Evolutionary conservation across 768 basidiomycete genomes (phyloP), one percentile per base, ranked within the genome.

Genomic region (Pholiota molesta): DNA sequence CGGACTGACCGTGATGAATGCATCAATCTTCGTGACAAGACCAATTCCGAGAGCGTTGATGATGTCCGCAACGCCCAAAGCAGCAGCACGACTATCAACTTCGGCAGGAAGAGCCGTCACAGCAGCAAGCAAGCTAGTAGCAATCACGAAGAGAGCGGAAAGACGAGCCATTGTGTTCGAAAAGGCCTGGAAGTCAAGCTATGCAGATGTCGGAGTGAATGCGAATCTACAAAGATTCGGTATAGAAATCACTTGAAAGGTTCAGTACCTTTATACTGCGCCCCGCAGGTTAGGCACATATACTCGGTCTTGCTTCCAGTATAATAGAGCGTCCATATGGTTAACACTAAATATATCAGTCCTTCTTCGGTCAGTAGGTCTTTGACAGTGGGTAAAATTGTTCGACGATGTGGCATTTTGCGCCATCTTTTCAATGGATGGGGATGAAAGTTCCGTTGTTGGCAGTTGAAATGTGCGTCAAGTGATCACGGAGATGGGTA

Each of bases 11-110:
- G 78, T 77, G 60, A 81, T 75, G 51, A 71, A 71, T 16, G 72
- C 76, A 60, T 77, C 74, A 61, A 82, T 75, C 49, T 75, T 55
- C 45, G 69, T 72, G 56, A 82, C 79, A 23, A 82, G 69, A 23
- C 79, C 78, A 29, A 82, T 53, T 19, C 73, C 71, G 14, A 82
- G 64, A 8, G 71, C 64, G 61, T 81, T 77, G 60, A 81, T 76
- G 65, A 82, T 78, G 33, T 68, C 62, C 16, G 54, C 67, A 28
- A 65, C 39, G 4, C 61, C 47, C 42, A 63, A 55, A 45, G 54
- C 58, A 57, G 62, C 40, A 42, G 63, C 59, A 13, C 54, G 61
- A 51, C 57, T 37, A 10, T 58, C 47, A 19, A 58, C 16, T 14
- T 57, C 55, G 14, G 57, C 28, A 40, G 61, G 56, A 28, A 57